These are phyloP conservation scores for Backusella tuberculispora DNA, from an alignment of 192 early-diverging fungal genomes.

Conservation along the genomic window DNA sequence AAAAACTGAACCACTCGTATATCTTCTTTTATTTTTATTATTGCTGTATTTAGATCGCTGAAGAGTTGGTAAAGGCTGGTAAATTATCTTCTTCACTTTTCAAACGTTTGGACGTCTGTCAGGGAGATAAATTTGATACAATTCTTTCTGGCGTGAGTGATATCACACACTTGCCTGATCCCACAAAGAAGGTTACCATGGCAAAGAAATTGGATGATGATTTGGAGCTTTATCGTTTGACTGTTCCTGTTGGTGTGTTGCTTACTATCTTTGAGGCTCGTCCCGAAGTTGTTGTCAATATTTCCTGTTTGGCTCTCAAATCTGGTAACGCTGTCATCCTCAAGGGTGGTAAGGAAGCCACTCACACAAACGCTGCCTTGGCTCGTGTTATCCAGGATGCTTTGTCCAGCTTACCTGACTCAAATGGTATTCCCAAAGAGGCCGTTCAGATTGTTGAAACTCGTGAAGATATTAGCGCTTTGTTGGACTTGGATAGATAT, in stretches of 20 bases:
- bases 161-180: constrained; percentile 84
- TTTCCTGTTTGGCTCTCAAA: constrained; percentile 93
- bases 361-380: constrained; percentile 78
- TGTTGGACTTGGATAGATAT: constrained; percentile 88
- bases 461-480: constrained; percentile 83
- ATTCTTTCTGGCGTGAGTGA: constrained; percentile 91
- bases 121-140: constrained; percentile 83
- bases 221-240: constrained; percentile 89
- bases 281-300: constrained; percentile 98
- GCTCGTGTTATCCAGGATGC: constrained; percentile 79
- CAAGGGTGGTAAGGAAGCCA: constrained; percentile 95
- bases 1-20: not conserved
- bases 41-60: constrained; percentile 56
- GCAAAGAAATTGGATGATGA: constrained; percentile 80
- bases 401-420: constrained; percentile 52
- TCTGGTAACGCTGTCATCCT: constrained; percentile 97
- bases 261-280: constrained; percentile 98
- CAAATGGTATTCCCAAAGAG: constrained; percentile 59
- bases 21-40: not conserved
- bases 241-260: constrained; percentile 92
- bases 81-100: constrained; percentile 76
- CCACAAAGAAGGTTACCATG: constrained; percentile 78
- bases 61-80: constrained; percentile 71
- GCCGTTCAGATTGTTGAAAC: constrained; percentile 89
- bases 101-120: constrained; percentile 87